Percentiles rank a stretch among this genome's conserved stretches.
phyloP scores from a whole-genome alignment of 2,329 filamentous ascomycete species.

The Fusarium armeniacum region DNA sequence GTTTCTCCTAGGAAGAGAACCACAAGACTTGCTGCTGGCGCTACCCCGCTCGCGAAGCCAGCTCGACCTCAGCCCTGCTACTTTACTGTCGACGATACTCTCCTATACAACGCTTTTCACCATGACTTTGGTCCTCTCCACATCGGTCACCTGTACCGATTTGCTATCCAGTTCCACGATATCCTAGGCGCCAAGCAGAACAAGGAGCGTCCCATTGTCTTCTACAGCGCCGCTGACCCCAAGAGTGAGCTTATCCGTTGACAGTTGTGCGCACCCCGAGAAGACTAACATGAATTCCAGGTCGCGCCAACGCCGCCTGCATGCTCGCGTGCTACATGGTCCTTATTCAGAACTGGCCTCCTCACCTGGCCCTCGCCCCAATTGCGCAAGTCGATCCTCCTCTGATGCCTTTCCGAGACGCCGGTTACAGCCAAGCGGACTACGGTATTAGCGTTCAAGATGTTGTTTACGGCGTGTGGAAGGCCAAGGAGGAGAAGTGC shows the following conservation, averaged over 20 bases:
- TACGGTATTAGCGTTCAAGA: constrained; percentile 97
- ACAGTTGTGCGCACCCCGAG: constrained; percentile 3
- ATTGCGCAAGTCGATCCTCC: constrained; percentile 97
- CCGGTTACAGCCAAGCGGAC: constrained; percentile 97
- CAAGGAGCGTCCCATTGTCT: constrained; percentile 90
- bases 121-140: constrained; percentile 98
- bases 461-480: constrained; percentile 98
- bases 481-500: constrained; percentile 94
- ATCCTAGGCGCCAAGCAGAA: constrained; percentile 93
- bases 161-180: constrained; percentile 95
- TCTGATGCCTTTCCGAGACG: constrained; percentile 98
- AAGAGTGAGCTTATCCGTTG: constrained; percentile 74
- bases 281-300: constrained; percentile 58
- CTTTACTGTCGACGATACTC: constrained; percentile 92
- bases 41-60: constrained; percentile 51
- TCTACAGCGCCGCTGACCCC: constrained; percentile 94
- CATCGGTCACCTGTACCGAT: constrained; percentile 96
- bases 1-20: constrained; percentile 56
- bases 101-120: constrained; percentile 98
- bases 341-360: constrained; percentile 96
- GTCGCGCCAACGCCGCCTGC: constrained; percentile 92
- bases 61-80: constrained; percentile 78
- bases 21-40: constrained; percentile 71
- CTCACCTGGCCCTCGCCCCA: constrained; percentile 92
- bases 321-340: constrained; percentile 99